phyloP scores from a whole-genome alignment of 2,329 filamentous ascomycete genomes.

The Stemphylium lycopersici region DNA sequence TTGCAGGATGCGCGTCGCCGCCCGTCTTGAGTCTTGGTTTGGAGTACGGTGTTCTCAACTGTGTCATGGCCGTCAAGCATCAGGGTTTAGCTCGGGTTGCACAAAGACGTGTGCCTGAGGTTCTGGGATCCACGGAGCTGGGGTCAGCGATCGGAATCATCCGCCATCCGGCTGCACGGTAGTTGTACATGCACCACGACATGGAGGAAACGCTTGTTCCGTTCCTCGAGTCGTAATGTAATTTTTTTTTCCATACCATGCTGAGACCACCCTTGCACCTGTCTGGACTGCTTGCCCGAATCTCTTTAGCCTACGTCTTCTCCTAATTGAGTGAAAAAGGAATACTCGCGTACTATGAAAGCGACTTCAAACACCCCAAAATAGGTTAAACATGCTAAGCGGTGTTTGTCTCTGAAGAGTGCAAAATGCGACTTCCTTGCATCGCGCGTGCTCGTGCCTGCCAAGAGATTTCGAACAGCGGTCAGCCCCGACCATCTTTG shows the following conservation, averaged over 20 bases:
- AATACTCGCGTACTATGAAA: too few relatives aligned
- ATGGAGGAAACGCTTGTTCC: not conserved
- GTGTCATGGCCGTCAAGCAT: slow-evolving; percentile 18
- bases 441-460: slow-evolving; percentile 2
- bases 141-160: slow-evolving; percentile 17
- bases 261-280: too few relatives aligned
- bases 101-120: slow-evolving; percentile 11
- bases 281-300: too few relatives aligned
- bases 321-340: too few relatives aligned
- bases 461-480: slow-evolving; percentile 13
- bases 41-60: slow-evolving; percentile 31
- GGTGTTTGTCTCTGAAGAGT: too few relatives aligned
- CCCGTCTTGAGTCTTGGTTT: slow-evolving; percentile 24
- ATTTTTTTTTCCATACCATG: too few relatives aligned
- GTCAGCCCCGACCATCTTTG: slow-evolving; percentile 17
- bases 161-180: slow-evolving; percentile 5
- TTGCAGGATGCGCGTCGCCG: slow-evolving; percentile 29
- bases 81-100: slow-evolving; percentile 7
- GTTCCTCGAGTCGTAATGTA: too few relatives aligned
- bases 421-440: not conserved
- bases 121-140: slow-evolving; percentile 17
- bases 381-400: too few relatives aligned
- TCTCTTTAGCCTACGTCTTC: too few relatives aligned
- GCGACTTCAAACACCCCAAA: too few relatives aligned
- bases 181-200: not conserved